Percentiles rank a stretch among this genome's conserved stretches.
Evolutionary conservation across 2,329 filamentous ascomycete species (phyloP).

Genomic region (Cryphonectria naterciae): DNA sequence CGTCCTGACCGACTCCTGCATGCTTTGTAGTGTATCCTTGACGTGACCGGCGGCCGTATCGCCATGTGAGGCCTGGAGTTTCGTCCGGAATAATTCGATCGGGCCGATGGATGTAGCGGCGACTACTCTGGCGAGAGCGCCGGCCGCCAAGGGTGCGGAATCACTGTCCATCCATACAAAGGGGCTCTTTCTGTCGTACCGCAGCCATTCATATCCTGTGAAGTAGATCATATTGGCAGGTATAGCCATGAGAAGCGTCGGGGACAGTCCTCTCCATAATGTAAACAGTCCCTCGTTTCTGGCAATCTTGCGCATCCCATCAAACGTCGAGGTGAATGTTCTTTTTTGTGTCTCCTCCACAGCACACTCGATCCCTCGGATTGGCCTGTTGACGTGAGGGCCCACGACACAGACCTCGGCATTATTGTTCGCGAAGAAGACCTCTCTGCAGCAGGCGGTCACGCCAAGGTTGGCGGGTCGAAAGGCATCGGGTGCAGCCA

Average conservation of each 20-base stretch:
- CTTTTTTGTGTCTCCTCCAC: constrained; percentile 84
- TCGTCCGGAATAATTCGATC: constrained; percentile 91
- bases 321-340: constrained; percentile 87
- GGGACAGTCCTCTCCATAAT: constrained; percentile 91
- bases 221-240: constrained; percentile 99
- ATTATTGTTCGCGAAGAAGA: constrained; percentile 93
- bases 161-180: constrained; percentile 69
- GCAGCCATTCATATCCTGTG: constrained; percentile 94
- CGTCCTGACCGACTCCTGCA: constrained; percentile 76
- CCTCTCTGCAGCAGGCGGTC: constrained; percentile 92
- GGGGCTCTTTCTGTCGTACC: constrained; percentile 73
- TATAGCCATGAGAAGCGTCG: constrained; percentile 90
- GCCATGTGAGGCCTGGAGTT: constrained; percentile 78
- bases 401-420: constrained; percentile 80
- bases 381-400: constrained; percentile 54
- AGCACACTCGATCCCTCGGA: constrained; percentile 64
- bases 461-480: constrained; percentile 83
- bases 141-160: constrained; percentile 80
- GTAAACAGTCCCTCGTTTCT: constrained; percentile 86
- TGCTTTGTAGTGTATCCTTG: constrained; percentile 73
- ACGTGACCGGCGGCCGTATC: constrained; percentile 70
- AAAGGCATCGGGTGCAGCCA: constrained; percentile 66
- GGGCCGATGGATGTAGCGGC: constrained; percentile 85
- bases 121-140: constrained; percentile 74
- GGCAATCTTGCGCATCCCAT: constrained; percentile 92